Evolutionary conservation across 371 early-diverging fungal genomes (phyloP), one percentile per base, ranked within the genome.

Genomic region (Paraphysoderma sedebokerense): DNA sequence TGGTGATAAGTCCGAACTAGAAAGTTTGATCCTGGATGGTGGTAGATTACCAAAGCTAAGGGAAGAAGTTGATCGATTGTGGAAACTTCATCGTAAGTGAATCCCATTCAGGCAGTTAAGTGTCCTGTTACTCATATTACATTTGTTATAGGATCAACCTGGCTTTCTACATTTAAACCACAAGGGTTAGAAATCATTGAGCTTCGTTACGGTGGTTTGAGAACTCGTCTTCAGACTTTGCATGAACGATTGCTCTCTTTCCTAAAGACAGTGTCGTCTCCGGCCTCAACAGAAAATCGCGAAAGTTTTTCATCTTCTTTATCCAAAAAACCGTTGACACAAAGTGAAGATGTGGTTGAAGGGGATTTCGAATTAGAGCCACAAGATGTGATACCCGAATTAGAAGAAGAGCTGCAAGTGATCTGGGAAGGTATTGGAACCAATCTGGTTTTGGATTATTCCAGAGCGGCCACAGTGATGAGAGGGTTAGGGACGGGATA

Each of bases 141-240:
- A n/a, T n/a, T n/a, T n/a, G n/a, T n/a, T n/a, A n/a, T n/a, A n/a
- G n/a, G n/a, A n/a, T n/a, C 64, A 6, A 49, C 81, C 50, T 88
- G 88, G 88, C 68, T 75, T 55, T 62, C 67, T 44, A 77, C 72
- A 46, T 79, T 78, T 59, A 81, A 81, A 48, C 85, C 87, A 1
- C 84, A 84, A 69, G 88, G 88, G 1, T 79, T 82, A 77, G 88
- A 87, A 53, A 72, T 82, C 0, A 49, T 88, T 3, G 87, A 88
- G 52, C 56, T 77, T 46, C 74, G 88, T 29, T 88, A 88, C 56
- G 88, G 88, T 41, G 85, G 80, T 2, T 49, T 84, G 23, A 56
- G 76, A 0, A 68, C 85, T 6, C 70, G 88, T 3, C 51, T 86
- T 36, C 66, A 75, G 46, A 83, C 82, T 31, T 72, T 86, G 75